A percentile compares a stretch with the other conserved stretches of the same genome.
phyloP scores from a whole-genome alignment of 495 filamentous ascomycete species.

The Aspergillus indologenus region DNA sequence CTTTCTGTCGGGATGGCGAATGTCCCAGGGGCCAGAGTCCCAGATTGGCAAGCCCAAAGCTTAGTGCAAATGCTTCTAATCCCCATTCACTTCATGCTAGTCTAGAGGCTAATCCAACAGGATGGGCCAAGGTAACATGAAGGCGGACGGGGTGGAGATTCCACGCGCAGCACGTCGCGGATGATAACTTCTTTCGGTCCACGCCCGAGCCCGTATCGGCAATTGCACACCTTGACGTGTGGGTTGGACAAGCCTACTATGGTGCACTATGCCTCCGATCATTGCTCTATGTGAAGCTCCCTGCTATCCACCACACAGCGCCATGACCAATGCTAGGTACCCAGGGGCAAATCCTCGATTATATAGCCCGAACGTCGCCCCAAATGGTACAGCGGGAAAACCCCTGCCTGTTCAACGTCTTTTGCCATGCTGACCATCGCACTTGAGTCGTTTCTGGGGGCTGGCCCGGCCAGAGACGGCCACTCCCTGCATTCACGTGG shows the following conservation, averaged over 20 bases:
- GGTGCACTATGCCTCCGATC: neutral
- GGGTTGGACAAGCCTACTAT: neutral
- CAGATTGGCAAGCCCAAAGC: neutral
- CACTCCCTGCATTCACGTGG: neutral
- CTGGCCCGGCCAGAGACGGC: neutral
- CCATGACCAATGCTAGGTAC: neutral
- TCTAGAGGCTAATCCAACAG: neutral
- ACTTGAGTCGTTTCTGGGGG: conserved; percentile 1
- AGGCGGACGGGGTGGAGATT: neutral
- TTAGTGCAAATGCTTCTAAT: neutral
- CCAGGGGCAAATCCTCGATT: neutral
- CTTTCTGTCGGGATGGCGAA: neutral
- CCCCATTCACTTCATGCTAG: neutral
- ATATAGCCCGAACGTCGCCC: neutral
- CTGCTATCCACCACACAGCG: neutral
- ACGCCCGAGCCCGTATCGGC: conserved; percentile 1
- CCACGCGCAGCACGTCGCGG: neutral
- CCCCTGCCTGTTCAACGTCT: neutral
- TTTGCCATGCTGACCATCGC: neutral
- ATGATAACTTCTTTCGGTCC: conserved; percentile 4
- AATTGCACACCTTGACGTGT: neutral
- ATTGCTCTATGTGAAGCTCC: neutral
- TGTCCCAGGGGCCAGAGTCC: neutral
- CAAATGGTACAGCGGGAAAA: neutral
- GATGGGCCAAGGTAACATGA: conserved; percentile 13